Evolutionary conservation across 192 early-diverging fungal genomes (phyloP).

Genomic region (Thamnidium elegans): DNA sequence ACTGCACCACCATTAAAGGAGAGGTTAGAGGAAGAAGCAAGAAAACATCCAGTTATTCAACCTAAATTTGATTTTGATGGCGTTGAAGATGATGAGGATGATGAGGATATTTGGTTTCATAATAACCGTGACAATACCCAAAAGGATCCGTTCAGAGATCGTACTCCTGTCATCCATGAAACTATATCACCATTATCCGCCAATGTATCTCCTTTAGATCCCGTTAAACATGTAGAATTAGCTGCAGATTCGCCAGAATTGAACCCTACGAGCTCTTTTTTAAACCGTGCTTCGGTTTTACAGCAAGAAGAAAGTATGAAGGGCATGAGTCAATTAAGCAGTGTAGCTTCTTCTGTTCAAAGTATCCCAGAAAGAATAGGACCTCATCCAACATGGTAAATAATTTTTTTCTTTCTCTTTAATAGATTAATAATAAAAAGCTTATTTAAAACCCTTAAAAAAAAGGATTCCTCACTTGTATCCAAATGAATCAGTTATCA

Average conservation of each 20-base stretch:
- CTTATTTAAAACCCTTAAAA: not conserved
- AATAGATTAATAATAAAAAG: not conserved
- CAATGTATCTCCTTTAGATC: too few species aligned
- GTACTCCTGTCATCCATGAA: not conserved
- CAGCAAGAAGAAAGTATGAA: not conserved
- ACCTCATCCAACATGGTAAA: not conserved
- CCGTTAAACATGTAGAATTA: too few species aligned
- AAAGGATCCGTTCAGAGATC: conserved; percentile 6
- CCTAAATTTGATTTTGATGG: conserved; percentile 26
- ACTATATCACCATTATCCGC: too few species aligned
- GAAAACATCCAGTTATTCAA: not conserved
- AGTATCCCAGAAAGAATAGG: not conserved
- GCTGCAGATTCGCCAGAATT: too few species aligned
- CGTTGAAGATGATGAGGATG: conserved; percentile 16
- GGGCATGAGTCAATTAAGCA: not conserved
- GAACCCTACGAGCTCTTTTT: not conserved
- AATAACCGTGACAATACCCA: not conserved
- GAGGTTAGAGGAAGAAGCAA: conserved; percentile 16
- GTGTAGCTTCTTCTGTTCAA: not conserved
- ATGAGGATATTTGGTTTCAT: conserved; percentile 9
- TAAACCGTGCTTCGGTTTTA: not conserved
- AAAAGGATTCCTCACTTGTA: conserved; percentile 30
- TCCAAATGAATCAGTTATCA: conserved; percentile 58
- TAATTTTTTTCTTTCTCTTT: not conserved
- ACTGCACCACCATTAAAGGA: conserved; percentile 36